These are phyloP conservation scores for Paecilomyces sp. DNA, from an alignment of 2,329 filamentous ascomycete genomes.

Conservation along the genomic window DNA sequence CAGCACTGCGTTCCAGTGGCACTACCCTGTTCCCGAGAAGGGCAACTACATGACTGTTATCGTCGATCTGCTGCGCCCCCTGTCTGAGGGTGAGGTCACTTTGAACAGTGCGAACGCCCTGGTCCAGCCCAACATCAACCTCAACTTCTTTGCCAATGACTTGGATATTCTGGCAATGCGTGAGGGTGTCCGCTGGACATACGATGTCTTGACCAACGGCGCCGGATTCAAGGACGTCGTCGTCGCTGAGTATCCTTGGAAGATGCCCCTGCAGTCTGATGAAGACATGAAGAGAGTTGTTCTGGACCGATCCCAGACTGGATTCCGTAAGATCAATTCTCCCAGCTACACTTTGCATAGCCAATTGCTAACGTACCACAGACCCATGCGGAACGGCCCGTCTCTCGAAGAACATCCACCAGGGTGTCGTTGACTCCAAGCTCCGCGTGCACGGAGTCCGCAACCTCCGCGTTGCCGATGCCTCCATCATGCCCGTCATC, in stretches of 20 bases:
- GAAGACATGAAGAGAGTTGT: slow-evolving; percentile 51
- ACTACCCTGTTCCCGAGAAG: slow-evolving; percentile 33
- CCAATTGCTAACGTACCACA: neutral
- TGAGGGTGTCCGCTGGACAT: slow-evolving; percentile 50
- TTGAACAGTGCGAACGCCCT: slow-evolving; percentile 33
- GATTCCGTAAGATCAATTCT: slow-evolving; percentile 30
- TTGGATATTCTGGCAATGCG: slow-evolving; percentile 51
- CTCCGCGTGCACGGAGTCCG: slow-evolving; percentile 50
- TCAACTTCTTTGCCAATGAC: slow-evolving; percentile 42
- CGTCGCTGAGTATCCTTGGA: slow-evolving; percentile 49
- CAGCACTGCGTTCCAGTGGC: slow-evolving; percentile 44
- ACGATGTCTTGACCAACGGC: slow-evolving; percentile 51
- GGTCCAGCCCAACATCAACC: slow-evolving; percentile 34
- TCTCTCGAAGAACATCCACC: slow-evolving; percentile 44
- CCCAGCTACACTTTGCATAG: neutral
- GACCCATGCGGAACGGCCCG: slow-evolving; percentile 51
- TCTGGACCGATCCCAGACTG: slow-evolving; percentile 53
- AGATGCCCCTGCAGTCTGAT: slow-evolving; percentile 51
- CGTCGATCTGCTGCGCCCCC: slow-evolving; percentile 43
- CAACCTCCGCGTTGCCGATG: slow-evolving; percentile 49
- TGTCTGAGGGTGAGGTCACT: slow-evolving; percentile 37
- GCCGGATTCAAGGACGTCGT: slow-evolving; percentile 45
- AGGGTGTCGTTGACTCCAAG: slow-evolving; percentile 46
- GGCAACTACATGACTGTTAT: slow-evolving; percentile 53
- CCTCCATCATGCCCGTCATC: slow-evolving; percentile 50